A percentile compares a stretch with the other conserved stretches of the same genome.
Conservation (phyloP, 2,329 filamentous ascomycete genomes). For the Tolypocladium pustulatum region DNA sequence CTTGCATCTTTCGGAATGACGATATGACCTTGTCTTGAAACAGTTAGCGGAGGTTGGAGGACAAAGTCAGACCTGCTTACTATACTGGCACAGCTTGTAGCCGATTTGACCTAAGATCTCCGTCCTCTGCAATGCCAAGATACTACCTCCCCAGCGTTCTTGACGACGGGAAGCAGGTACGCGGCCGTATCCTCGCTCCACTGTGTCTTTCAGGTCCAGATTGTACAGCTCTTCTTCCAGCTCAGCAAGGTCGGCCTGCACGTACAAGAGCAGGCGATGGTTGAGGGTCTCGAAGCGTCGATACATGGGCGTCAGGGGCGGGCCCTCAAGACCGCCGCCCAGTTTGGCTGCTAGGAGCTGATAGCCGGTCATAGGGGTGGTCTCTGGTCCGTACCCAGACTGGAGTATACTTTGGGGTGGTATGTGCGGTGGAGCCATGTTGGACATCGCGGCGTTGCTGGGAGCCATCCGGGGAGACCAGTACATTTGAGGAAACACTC, state of each 20-base stretch:
- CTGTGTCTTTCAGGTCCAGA: constrained; percentile 51
- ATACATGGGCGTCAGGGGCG: constrained; percentile 53
- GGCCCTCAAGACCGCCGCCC: constrained; percentile 12
- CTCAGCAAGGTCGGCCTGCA: constrained; percentile 77
- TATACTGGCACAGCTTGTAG: constrained; percentile 58
- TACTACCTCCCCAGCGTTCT: constrained; percentile 41
- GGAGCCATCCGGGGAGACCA: neutral
- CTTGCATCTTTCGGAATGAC: constrained; percentile 44
- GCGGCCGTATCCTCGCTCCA: constrained; percentile 31
- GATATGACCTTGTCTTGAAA: constrained; percentile 44
- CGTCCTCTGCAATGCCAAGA: constrained; percentile 49
- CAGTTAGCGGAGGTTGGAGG: constrained; percentile 4
- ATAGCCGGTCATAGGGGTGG: constrained; percentile 46
- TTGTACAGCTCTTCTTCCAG: constrained; percentile 67
- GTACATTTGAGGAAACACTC: neutral
- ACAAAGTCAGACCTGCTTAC: constrained; percentile 28
- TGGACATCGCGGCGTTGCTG: neutral
- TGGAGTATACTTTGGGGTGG: neutral
- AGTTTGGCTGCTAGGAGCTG: constrained; percentile 50
- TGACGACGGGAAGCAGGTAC: constrained; percentile 49
- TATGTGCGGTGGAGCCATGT: neutral
- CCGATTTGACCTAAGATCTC: constrained; percentile 53
- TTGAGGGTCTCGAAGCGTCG: constrained; percentile 74
- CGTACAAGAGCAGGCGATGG: constrained; percentile 68
- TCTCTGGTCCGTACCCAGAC: neutral